Conservation (phyloP, 2,329 filamentous ascomycete genomes). For the Neophaeococcomyces aloes region DNA sequence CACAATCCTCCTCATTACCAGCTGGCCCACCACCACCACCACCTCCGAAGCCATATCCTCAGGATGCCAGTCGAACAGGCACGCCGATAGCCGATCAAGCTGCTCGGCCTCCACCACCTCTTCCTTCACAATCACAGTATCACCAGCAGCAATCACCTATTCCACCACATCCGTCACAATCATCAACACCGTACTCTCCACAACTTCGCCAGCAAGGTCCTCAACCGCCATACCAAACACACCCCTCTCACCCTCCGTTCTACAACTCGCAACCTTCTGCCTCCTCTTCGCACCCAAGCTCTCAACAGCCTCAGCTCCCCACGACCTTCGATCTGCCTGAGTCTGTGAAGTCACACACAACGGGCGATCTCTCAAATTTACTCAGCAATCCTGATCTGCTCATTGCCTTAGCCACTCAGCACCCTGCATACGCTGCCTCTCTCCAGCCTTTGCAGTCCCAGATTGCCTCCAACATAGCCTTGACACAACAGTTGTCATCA, state of each 20-base stretch:
- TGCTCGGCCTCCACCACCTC: slow-evolving; percentile 36
- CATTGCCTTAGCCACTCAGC: slow-evolving; percentile 62
- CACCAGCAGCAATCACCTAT: not conserved
- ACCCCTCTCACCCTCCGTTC: slow-evolving; percentile 9
- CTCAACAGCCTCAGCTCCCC: slow-evolving; percentile 18
- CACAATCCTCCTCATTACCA: not conserved
- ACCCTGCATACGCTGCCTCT: slow-evolving; percentile 60
- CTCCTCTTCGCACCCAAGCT: slow-evolving; percentile 37
- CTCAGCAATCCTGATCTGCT: slow-evolving; percentile 60
- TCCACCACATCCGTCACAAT: not conserved
- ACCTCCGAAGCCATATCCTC: slow-evolving; percentile 61
- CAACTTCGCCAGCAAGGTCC: slow-evolving; percentile 6
- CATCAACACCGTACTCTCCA: slow-evolving; percentile 1
- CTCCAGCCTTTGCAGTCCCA: slow-evolving; percentile 54
- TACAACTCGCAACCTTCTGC: slow-evolving; percentile 11
- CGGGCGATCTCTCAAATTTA: slow-evolving; percentile 57
- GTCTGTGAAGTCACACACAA: slow-evolving; percentile 14
- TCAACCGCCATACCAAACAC: slow-evolving; percentile 10
- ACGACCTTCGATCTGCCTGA: slow-evolving; percentile 16
- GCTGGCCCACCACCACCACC: slow-evolving; percentile 53
- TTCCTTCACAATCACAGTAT: slow-evolving; percentile 17
- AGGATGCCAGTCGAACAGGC: slow-evolving; percentile 57
- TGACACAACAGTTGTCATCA: slow-evolving; percentile 43
- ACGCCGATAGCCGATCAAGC: slow-evolving; percentile 25
- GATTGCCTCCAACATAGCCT: slow-evolving; percentile 59